Base-by-base conservation (phyloP, 1,284 basidiomycete genomes). In the Irpex sp. region DNA sequence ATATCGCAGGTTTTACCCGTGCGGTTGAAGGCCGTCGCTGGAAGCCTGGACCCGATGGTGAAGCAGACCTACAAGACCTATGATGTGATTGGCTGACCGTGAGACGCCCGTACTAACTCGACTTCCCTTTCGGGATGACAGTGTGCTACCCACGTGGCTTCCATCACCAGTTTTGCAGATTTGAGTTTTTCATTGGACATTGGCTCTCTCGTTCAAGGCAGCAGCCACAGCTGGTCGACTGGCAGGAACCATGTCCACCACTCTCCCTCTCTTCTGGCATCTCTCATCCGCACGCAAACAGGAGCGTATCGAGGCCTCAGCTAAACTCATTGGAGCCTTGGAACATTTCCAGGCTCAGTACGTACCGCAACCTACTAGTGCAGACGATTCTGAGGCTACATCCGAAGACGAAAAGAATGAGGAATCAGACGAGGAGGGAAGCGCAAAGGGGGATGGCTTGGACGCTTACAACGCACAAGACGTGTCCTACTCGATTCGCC, bases 241-340 rank as follows among this genome's bases (percentile, higher is more conserved):
- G 40, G 40, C 40, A 44, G 40, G 40, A 44, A 44, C n/a, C 47
- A 93, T 93, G 91, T 84, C 89, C 40, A 93, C 91, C 44, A 94
- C 91, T 38, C 85, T 98, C 61, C 91, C 93, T 44, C 85, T 97
- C 57, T 98, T 96, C 83, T 98, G 96, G 96, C 83, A 95, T 75
- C 82, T 98, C 57, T 95, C 96, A n/a, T 94, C 92, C 2, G 81
- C 86, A 3, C 87, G 85, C 44, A 92, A 88, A 75, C 86, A 89
- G 62, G 89, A 93, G 63, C 88, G 96, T 4, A 73, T 98, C 38
- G 86, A 90, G 70, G 93, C 96, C 6, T 96, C 96, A 0, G 87
- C 92, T 49, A 91, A 94, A 73, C 89, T 98, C 44, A 78, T 98
- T 64, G 78, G 79, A 31, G 82, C 92, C 15, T 85, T 98, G 64